phyloP scores from a whole-genome alignment of 2,329 filamentous ascomycete genomes.

The Clarireedia paspali region DNA sequence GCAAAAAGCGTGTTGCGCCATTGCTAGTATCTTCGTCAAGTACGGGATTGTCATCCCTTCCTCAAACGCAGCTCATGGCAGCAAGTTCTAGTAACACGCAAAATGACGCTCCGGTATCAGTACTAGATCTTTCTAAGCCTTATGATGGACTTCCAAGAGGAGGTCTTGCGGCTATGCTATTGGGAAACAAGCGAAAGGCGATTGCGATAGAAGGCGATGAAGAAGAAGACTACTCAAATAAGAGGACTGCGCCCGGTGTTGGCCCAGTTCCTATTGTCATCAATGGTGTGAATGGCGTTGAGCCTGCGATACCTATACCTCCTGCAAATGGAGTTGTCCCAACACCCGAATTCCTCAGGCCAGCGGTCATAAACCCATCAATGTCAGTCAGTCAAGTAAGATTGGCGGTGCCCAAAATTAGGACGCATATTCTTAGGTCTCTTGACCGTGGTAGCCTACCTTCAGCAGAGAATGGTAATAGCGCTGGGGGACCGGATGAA shows the following conservation, averaged over 20 bases:
- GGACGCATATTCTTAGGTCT: conserved; percentile 74
- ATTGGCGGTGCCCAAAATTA: conserved; percentile 79
- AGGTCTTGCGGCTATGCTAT: conserved; percentile 73
- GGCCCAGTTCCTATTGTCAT: conserved; percentile 68
- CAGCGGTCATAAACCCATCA: conserved; percentile 76
- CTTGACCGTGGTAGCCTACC: conserved; percentile 58
- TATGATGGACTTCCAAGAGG: conserved; percentile 90
- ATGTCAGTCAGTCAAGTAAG: conserved; percentile 77
- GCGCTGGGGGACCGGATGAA: conserved; percentile 43
- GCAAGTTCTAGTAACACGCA: conserved; percentile 59
- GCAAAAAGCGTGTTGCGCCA: conserved; percentile 91
- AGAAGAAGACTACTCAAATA: conserved; percentile 54
- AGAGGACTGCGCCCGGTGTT: conserved; percentile 49
- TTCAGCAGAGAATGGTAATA: conserved; percentile 28
- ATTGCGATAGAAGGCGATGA: conserved; percentile 56
- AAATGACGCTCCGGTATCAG: conserved; percentile 68
- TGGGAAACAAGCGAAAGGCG: conserved; percentile 89
- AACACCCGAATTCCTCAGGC: conserved; percentile 78
- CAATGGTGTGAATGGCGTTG: conserved; percentile 69
- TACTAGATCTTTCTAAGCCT: conserved; percentile 85
- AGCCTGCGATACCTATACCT: conserved; percentile 61
- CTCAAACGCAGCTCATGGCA: conserved; percentile 80
- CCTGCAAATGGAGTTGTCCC: conserved; percentile 53
- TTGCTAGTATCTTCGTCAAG: conserved; percentile 86
- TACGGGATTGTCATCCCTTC: conserved; percentile 77